Percentiles rank a stretch among this genome's conserved stretches.
These are phyloP conservation scores for Orbilia ellipsospora DNA, from an alignment of 2,329 filamentous ascomycete genomes.

Conservation along the genomic window DNA sequence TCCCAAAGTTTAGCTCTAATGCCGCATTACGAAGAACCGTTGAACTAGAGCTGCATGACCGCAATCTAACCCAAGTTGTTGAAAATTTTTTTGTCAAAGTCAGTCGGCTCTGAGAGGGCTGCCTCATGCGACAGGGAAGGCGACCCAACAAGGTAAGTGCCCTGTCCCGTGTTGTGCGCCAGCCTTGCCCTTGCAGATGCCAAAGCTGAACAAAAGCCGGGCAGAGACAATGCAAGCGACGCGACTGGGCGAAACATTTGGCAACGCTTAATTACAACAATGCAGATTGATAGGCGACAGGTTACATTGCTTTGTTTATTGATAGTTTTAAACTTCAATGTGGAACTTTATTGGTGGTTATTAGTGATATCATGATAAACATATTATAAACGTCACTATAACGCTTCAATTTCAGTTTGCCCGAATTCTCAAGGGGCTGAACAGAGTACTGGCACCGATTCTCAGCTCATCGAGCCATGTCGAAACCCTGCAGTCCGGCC, in stretches of 20 bases:
- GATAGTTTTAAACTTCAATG: background rate
- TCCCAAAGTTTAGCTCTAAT: slow-evolving; percentile 13
- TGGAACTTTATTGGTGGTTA: background rate
- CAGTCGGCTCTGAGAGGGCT: background rate
- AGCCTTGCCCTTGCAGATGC: background rate
- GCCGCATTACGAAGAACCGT: slow-evolving; percentile 9
- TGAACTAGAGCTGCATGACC: background rate
- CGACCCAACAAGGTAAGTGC: background rate
- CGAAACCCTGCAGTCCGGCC: background rate
- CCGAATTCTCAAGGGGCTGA: background rate
- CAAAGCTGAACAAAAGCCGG: background rate
- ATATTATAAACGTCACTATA: background rate
- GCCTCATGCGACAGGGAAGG: slow-evolving; percentile 17
- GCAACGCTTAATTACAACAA: slow-evolving; percentile 11
- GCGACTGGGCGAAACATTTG: slow-evolving; percentile 24
- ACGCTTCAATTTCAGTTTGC: background rate
- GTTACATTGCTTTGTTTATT: background rate
- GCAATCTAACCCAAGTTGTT: background rate
- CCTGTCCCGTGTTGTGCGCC: background rate
- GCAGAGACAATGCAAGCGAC: background rate
- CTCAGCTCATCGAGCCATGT: background rate
- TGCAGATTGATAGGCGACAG: background rate
- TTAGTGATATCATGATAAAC: too few relatives aligned
- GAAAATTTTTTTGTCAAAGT: slow-evolving; percentile 6
- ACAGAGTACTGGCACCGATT: background rate